Percentiles rank a stretch among this genome's conserved stretches.
Conservation (phyloP, 352 stramenopile species). For the Globisporangium echinulatum region DNA sequence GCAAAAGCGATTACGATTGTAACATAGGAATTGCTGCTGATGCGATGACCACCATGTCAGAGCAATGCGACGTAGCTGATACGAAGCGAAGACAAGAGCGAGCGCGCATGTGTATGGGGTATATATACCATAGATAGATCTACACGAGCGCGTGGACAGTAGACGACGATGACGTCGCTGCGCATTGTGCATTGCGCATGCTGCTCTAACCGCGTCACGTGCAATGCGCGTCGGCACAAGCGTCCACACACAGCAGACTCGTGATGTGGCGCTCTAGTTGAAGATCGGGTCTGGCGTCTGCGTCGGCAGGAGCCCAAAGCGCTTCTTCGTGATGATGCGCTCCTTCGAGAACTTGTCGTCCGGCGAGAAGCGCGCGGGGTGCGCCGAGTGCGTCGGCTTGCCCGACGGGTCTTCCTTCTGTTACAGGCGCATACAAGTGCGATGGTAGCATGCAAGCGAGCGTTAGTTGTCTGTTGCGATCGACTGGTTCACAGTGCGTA, state of each 20-base stretch:
- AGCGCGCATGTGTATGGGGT: background rate
- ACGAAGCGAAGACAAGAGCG: background rate
- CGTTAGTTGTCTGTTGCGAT: background rate
- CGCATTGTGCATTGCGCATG: background rate
- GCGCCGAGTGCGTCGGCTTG: conserved; percentile 94
- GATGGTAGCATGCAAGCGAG: background rate
- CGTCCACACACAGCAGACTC: no score
- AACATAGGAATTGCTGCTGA: no score
- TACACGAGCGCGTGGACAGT: conserved; percentile 12
- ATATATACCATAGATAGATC: conserved; percentile 23
- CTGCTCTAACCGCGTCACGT: background rate
- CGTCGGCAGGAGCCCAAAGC: conserved; percentile 96
- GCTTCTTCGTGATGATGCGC: conserved; percentile 97
- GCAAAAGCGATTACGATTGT: no score
- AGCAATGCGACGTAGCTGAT: no score
- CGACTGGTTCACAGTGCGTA: no score
- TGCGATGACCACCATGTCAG: no score
- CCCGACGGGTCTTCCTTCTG: conserved; percentile 93
- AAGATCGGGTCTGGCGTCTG: conserved; percentile 88
- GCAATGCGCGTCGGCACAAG: background rate
- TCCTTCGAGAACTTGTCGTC: conserved; percentile 99
- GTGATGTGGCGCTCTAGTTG: conserved; percentile 32
- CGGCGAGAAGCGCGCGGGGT: conserved; percentile 97
- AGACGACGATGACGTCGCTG: background rate
- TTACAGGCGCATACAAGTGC: background rate